Conservation (phyloP, 495 filamentous ascomycete species). For the Talaromyces trachyspermus region DNA sequence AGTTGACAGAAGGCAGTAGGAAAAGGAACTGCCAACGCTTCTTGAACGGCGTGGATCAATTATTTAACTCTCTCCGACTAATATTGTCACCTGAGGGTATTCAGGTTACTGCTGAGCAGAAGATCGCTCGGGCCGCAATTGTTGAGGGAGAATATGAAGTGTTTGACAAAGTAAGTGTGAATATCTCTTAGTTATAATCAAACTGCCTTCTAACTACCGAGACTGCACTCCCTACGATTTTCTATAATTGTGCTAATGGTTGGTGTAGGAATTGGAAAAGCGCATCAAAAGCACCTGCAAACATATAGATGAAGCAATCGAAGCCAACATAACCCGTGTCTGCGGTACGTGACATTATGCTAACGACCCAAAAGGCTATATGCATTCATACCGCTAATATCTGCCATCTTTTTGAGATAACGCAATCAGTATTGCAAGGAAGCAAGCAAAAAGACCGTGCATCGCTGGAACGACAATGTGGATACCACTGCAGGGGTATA, state of each 20-base stretch:
- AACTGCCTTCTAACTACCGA: not conserved
- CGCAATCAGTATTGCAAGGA: conserved; percentile 20
- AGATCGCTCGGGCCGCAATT: conserved; percentile 28
- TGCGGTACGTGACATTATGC: conserved; percentile 4
- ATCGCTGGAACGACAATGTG: conserved; percentile 41
- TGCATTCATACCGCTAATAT: conserved; percentile 16
- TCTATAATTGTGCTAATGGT: not conserved
- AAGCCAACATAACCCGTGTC: conserved; percentile 37
- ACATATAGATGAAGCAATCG: conserved; percentile 29
- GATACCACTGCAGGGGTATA: conserved; percentile 38
- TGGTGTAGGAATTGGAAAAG: conserved; percentile 23
- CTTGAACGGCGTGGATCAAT: conserved; percentile 38
- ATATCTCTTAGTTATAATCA: too few species aligned
- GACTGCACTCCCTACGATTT: not conserved
- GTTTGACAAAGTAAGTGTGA: conserved; percentile 40
- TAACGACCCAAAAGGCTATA: not conserved
- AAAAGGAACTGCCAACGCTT: conserved; percentile 34
- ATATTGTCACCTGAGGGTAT: conserved; percentile 42
- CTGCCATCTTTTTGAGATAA: conserved; percentile 25
- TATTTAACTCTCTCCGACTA: conserved; percentile 45
- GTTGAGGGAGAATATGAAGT: conserved; percentile 32
- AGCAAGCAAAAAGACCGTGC: conserved; percentile 23
- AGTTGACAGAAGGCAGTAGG: conserved; percentile 42
- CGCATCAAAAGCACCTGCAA: conserved; percentile 23
- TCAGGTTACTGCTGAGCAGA: conserved; percentile 30